phyloP scores from a whole-genome alignment of 139 green algal species.

The Volvox reticuliferus region DNA sequence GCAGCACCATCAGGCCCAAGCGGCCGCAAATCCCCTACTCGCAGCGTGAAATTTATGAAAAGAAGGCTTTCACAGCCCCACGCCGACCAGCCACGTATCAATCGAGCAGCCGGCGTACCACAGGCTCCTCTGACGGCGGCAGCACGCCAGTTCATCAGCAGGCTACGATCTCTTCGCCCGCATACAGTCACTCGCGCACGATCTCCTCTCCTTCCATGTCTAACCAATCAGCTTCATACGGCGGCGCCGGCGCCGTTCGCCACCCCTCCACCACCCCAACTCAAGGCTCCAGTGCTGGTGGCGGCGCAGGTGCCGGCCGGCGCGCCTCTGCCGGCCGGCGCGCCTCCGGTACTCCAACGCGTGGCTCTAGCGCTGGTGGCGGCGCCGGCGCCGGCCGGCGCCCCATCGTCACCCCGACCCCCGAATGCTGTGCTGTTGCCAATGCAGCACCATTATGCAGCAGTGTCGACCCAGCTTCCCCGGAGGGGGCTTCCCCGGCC shows the following conservation, averaged over 20 bases:
- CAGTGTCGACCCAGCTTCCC: no score
- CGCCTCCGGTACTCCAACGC: not conserved
- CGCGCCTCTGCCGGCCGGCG: not conserved
- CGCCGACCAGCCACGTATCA: not conserved
- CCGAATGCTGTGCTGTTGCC: no score
- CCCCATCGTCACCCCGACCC: no score
- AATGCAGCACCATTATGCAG: no score
- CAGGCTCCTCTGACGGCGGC: not conserved
- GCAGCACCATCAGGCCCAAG: constrained; percentile 3
- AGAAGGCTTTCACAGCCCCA: not conserved
- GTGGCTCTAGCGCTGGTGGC: not conserved
- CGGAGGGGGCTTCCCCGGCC: no score
- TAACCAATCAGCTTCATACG: no score
- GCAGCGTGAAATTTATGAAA: constrained; percentile 29
- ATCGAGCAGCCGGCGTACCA: not conserved
- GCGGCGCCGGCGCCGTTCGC: not conserved
- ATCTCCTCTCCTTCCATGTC: no score
- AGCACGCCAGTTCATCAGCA: not conserved
- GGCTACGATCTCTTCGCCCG: not conserved
- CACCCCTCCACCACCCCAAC: not conserved
- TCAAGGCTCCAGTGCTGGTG: not conserved
- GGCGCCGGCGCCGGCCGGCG: no score
- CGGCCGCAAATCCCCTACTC: not conserved
- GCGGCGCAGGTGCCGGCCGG: not conserved
- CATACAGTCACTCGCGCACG: not conserved